phyloP scores from a whole-genome alignment of 2,329 filamentous ascomycete species.

The Mycosphaerella sp. region DNA sequence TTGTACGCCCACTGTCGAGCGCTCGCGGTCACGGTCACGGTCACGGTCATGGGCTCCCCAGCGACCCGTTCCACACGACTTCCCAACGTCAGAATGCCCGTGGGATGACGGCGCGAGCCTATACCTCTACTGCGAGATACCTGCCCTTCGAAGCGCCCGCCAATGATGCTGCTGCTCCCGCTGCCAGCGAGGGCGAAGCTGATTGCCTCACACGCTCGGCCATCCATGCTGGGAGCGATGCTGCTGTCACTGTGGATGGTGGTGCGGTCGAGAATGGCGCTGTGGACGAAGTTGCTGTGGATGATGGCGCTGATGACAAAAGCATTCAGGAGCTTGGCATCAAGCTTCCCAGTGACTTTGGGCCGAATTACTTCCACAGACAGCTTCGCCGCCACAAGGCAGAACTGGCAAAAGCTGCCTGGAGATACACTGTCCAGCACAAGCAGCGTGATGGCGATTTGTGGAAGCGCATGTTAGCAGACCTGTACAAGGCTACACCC shows the following conservation, averaged over 20 bases:
- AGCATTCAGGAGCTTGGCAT: not conserved
- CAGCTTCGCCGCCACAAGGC: not conserved
- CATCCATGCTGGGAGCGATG: not conserved
- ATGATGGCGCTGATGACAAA: not conserved
- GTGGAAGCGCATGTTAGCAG: slow-evolving; percentile 15
- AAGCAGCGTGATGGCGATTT: slow-evolving; percentile 8
- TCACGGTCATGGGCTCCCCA: not conserved
- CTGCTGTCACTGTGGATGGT: too few relatives aligned
- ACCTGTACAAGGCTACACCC: slow-evolving; percentile 19
- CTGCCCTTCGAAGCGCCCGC: too few relatives aligned
- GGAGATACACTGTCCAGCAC: not conserved
- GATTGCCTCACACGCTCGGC: not conserved
- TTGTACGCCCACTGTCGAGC: too few relatives aligned
- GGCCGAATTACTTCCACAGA: not conserved
- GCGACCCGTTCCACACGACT: not conserved
- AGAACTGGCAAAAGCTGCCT: not conserved
- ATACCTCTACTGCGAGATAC: not conserved
- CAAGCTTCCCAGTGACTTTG: not conserved
- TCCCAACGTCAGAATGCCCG: not conserved
- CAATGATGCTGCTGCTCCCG: not conserved
- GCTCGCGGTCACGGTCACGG: too few relatives aligned
- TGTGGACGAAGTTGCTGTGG: too few relatives aligned
- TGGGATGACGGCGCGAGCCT: not conserved
- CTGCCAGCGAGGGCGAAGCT: not conserved
- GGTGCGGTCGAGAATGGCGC: too few relatives aligned